Base-by-base conservation (phyloP, 305 asterid species). In the Ilex paraguariensis region DNA sequence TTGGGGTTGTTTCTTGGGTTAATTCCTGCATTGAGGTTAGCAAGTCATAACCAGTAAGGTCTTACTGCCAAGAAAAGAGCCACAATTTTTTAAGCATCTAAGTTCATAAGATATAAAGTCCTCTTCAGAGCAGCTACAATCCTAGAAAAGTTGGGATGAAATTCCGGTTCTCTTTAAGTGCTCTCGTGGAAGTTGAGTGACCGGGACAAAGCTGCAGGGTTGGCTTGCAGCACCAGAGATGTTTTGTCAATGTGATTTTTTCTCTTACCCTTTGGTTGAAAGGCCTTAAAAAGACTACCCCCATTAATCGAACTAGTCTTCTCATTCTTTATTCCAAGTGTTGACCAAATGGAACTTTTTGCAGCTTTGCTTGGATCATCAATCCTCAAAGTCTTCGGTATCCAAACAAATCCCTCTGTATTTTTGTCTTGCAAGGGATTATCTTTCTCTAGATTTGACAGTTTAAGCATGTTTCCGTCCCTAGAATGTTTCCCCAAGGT, bases 171-270 rank as follows among this genome's bases (percentile, higher is more conserved):
- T 50, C 59, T 54, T 73, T 60, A 79, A 10, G 70, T 61, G 44
- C 73, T 73, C 77, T 90, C 94, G 0, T 71, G 88, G 70, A 90
- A 87, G 66, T 70, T 71, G 33, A 75, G 67, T 0, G 97, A 90
- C 36, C 97, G 73, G 11, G 87, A 87, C 7, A 83, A 75, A 21
- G 95, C 97, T 12, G 95, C 95, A 0, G 97, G 97, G 75, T 87
- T 90, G 7, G 94, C 94, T 50, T 80, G 88, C 65, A 79, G 40
- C 12, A 76, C 78, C 75, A 73, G 33, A n/a, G 75, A 46, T 21
- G 75, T 56, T 59, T 66, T 66, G 30, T 57, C 77, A 39, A 69
- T 21, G 3, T 60, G 57, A 56, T 64, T 46, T 56, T 52, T 71
- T 16, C 60, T 46, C 16, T 62, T 70, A n/a, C 66, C 80, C 62